These are phyloP conservation scores for Candida pini DNA, from an alignment of 805 yeast species.

Conservation along the genomic window DNA sequence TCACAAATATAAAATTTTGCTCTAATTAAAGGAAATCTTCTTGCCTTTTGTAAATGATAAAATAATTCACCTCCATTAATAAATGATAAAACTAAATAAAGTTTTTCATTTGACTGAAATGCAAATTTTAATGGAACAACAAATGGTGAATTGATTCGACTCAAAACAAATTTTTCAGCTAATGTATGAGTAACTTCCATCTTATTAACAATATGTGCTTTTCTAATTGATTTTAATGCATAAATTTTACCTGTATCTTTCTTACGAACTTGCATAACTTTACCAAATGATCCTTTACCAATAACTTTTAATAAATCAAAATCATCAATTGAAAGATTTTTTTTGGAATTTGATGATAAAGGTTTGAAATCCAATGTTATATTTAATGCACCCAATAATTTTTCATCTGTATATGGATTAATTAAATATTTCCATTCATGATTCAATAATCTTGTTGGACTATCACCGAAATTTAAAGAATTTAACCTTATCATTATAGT, in stretches of 20 bases:
- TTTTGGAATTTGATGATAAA: constrained; percentile 34
- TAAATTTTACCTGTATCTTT: constrained; percentile 92
- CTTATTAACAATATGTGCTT: constrained; percentile 89
- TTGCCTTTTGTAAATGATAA: constrained; percentile 87
- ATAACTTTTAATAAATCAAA: constrained; percentile 91
- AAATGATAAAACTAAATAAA: constrained; percentile 84
- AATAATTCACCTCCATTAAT: constrained; percentile 97
- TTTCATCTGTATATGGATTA: constrained; percentile 29
- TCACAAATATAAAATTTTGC: constrained; percentile 94
- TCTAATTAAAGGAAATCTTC: constrained; percentile 81
- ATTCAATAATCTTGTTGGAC: constrained; percentile 50
- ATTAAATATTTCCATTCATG: constrained; percentile 47
- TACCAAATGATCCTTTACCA: constrained; percentile 97
- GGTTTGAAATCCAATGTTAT: constrained; percentile 31
- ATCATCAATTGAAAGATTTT: constrained; percentile 79
- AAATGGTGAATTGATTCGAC: constrained; percentile 89
- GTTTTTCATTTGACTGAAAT: constrained; percentile 94
- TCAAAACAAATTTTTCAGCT: constrained; percentile 93
- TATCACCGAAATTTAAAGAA: constrained; percentile 12
- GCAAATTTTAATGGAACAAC: constrained; percentile 94
- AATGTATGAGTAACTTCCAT: constrained; percentile 94
- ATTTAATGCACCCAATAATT: constrained; percentile 35
- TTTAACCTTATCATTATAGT: constrained; percentile 55
- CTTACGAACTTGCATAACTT: constrained; percentile 97
- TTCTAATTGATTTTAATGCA: constrained; percentile 89